A percentile compares a stretch with the other conserved stretches of the same genome.
phyloP scores from a whole-genome alignment of 179 eudicot genomes.

The Amaranthus tricolor region DNA sequence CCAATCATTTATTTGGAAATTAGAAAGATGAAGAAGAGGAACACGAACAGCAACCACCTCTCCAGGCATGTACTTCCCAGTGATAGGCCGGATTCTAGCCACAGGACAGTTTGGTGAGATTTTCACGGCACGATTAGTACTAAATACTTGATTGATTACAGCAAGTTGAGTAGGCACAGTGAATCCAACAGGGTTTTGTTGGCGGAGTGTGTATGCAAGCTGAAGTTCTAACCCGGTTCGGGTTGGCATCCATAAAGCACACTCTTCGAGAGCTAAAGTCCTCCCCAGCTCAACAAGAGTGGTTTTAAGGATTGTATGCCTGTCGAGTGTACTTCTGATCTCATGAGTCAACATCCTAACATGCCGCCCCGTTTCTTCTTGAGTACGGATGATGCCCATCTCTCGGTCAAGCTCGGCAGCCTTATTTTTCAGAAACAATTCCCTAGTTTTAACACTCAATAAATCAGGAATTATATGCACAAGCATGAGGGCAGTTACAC shows the following conservation, averaged over 20 bases:
- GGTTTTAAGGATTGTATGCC: slow-evolving; percentile 88
- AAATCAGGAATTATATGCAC: slow-evolving; percentile 95
- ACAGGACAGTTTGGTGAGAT: slow-evolving; percentile 87
- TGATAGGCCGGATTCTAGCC: slow-evolving; percentile 62
- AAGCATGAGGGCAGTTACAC: slow-evolving; percentile 96
- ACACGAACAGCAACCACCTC: slow-evolving; percentile 98
- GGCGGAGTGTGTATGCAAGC: slow-evolving; percentile 81
- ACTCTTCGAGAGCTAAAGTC: slow-evolving; percentile 85
- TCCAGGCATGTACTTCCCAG: slow-evolving; percentile 73
- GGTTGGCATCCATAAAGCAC: slow-evolving; percentile 98
- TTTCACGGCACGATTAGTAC: slow-evolving; percentile 67
- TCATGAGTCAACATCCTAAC: slow-evolving; percentile 97
- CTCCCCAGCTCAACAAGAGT: slow-evolving; percentile 94
- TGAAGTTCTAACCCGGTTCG: slow-evolving; percentile 88
- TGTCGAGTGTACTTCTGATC: slow-evolving; percentile 93
- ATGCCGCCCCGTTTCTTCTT: slow-evolving; percentile 96
- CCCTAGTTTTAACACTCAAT: slow-evolving; percentile 90
- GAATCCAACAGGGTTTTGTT: slow-evolving; percentile 81
- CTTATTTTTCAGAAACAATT: slow-evolving; percentile 86
- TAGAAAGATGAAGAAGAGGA: slow-evolving; percentile 84
- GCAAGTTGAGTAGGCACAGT: slow-evolving; percentile 89
- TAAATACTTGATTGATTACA: slow-evolving; percentile 78
- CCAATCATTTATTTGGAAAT: slow-evolving; percentile 93
- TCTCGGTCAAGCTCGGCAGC: slow-evolving; percentile 96
- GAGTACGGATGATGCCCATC: slow-evolving; percentile 92